phyloP scores from a whole-genome alignment of 768 basidiomycete species.

The Collybiopsis luxurians region DNA sequence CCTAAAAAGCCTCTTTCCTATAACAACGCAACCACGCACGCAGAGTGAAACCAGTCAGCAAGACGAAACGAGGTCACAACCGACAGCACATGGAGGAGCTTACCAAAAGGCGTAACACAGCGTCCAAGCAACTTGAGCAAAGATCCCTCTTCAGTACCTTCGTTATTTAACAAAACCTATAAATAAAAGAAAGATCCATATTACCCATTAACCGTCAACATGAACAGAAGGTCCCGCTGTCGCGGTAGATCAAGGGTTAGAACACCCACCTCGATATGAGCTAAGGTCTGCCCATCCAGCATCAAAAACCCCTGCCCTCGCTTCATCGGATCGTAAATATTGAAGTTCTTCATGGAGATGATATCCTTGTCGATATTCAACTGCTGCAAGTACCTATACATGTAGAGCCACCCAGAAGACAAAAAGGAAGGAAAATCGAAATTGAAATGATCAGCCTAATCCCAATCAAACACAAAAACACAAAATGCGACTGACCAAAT shows the following conservation, averaged over 20 bases:
- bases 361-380: constrained; percentile 97
- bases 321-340: constrained; percentile 94
- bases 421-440: too few species aligned
- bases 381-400: constrained; percentile 74
- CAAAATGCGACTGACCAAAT: constrained; percentile 59
- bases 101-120: constrained; percentile 91
- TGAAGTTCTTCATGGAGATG: constrained; percentile 95
- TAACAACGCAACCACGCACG: too few species aligned
- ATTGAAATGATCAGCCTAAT: too few species aligned
- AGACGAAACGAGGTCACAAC: background rate
- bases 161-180: constrained; percentile 85
- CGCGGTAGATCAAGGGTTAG: background rate
- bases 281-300: constrained; percentile 92
- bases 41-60: too few species aligned
- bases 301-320: constrained; percentile 81
- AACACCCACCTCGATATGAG: constrained; percentile 80
- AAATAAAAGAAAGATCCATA: background rate
- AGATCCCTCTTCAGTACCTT: constrained; percentile 91
- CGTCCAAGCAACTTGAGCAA: constrained; percentile 77
- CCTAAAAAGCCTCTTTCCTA: constrained; percentile 93
- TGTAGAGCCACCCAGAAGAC: too few species aligned
- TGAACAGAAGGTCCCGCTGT: background rate
- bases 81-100: constrained; percentile 14
- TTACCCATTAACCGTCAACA: constrained; percentile 3
- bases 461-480: too few species aligned